Evolutionary conservation across 176 grass and related monocot genomes (phyloP), one percentile per base, ranked within the genome.

Genomic region (Hordeum marinum): DNA sequence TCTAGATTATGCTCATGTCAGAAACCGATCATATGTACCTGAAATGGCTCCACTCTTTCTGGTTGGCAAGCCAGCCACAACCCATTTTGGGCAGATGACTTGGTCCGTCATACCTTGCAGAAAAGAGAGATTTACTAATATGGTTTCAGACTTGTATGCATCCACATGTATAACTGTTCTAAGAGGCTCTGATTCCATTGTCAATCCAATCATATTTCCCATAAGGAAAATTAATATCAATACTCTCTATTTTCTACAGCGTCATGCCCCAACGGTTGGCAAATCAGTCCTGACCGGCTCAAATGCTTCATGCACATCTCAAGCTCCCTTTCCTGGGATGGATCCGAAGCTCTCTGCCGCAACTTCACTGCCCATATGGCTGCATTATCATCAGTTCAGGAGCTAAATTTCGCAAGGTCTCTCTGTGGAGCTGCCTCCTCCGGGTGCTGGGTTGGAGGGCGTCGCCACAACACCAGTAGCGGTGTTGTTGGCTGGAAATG

Each of bases 391-490:
- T 98, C 95, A 79, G 31, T 76, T 83, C 82, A 95, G 45, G 95
- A 95, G 81, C 80, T 95, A 37, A 91, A 42, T 37, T 90, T 98
- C 20, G 89, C 69, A 9, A 88, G 68, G 35, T 90, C 82, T 75
- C 64, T 98, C 11, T 95, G 95, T 69, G 79, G 58, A 39, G 17
- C 86, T 43, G 85, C 80, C 63, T 72, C 55, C 71, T 85, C 63
- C 0, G 93, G 95, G 11, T 98, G 95, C 64, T 98, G 95, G 95
- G 87, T 95, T 63, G 91, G 95, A 82, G 91, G 91, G 64, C 85
- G 37, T 58, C 75, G n/a, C 45, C 80, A 88, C 78, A 93, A 87
- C 63, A 45, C 26, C 11, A 73, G 72, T 54, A 57, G 75, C 15
- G 37, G 29, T 18, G 34, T 27, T 15, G 54, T 23, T 15, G 54